phyloP scores from a whole-genome alignment of 1,284 basidiomycete genomes.

The Boletus austroedulis region DNA sequence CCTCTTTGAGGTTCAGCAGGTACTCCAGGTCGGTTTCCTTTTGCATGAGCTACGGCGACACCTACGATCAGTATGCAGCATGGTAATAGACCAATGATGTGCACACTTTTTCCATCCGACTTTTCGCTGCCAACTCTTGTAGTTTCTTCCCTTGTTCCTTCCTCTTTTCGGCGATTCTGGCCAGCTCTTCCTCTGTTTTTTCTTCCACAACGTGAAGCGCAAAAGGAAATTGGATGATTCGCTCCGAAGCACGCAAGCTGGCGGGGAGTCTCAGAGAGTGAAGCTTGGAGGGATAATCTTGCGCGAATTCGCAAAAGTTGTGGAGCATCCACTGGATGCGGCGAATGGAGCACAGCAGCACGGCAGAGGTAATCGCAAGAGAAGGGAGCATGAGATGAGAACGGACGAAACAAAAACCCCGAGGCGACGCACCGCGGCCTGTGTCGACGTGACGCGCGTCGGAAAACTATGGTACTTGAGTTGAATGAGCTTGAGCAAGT shows the following conservation, averaged over 20 bases:
- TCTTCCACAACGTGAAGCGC: conserved; percentile 68
- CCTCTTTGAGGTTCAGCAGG: conserved; percentile 65
- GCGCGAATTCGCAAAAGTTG: conserved; percentile 82
- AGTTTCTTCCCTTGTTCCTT: conserved; percentile 85
- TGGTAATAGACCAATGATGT: background rate
- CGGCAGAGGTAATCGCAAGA: background rate
- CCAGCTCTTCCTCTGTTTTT: conserved; percentile 90
- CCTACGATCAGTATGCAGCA: background rate
- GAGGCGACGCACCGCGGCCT: conserved; percentile 50
- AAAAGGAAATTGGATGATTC: conserved; percentile 86
- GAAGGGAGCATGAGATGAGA: background rate
- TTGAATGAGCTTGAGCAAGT: conserved; percentile 81
- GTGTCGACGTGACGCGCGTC: conserved; percentile 53
- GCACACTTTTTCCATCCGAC: conserved; percentile 79
- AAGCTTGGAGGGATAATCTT: conserved; percentile 74
- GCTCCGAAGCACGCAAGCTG: conserved; percentile 63
- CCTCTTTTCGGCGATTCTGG: conserved; percentile 72
- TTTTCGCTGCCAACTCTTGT: conserved; percentile 90
- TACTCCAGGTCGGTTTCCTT: conserved; percentile 84
- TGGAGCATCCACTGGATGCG: conserved; percentile 79
- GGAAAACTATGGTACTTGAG: conserved; percentile 94
- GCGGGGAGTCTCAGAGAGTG: conserved; percentile 53
- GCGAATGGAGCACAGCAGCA: background rate
- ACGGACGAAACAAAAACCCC: background rate
- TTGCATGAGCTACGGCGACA: conserved; percentile 53